A percentile compares a stretch with the other conserved stretches of the same genome.
Conservation (phyloP, 148 eudicot species). For the Rheum nobile region DNA sequence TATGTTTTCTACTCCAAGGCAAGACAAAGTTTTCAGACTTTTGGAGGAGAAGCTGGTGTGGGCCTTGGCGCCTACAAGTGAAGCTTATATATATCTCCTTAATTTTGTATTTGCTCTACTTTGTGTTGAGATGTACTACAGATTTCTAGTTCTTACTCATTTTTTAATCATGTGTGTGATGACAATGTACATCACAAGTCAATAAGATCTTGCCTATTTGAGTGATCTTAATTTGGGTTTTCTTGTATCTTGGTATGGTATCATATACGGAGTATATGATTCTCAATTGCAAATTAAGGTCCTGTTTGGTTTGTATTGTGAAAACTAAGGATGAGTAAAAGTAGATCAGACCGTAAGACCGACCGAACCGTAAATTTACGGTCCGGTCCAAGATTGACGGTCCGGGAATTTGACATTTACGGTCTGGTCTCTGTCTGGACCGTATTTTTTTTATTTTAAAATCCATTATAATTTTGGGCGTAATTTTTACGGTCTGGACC, state of each 20-base stretch:
- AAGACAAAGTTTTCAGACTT: conserved; percentile 26
- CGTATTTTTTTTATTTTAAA: too few relatives aligned
- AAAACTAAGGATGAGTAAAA: too few relatives aligned
- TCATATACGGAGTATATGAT: too few relatives aligned
- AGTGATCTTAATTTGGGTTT: not conserved
- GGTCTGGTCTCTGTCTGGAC: too few relatives aligned
- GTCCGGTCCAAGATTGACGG: too few relatives aligned
- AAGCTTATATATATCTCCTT: not conserved
- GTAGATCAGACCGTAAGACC: too few relatives aligned
- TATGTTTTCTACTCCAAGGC: conserved; percentile 58
- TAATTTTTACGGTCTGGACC: too few relatives aligned
- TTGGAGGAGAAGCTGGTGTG: conserved; percentile 37
- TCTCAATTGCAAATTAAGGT: not conserved
- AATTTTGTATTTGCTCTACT: not conserved
- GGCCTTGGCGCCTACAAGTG: conserved; percentile 40
- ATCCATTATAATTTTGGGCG: too few relatives aligned
- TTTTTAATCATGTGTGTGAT: not conserved
- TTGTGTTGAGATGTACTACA: not conserved
- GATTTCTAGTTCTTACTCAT: not conserved
- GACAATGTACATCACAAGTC: conserved; percentile 2
- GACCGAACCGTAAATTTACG: too few relatives aligned
- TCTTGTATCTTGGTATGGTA: not conserved
- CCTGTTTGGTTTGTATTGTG: too few relatives aligned
- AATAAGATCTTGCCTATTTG: not conserved
- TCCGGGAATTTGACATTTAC: too few relatives aligned